Evolutionary conservation across 2,329 filamentous ascomycete genomes (phyloP).

Genomic region (Pseudocercospora macadamiae): DNA sequence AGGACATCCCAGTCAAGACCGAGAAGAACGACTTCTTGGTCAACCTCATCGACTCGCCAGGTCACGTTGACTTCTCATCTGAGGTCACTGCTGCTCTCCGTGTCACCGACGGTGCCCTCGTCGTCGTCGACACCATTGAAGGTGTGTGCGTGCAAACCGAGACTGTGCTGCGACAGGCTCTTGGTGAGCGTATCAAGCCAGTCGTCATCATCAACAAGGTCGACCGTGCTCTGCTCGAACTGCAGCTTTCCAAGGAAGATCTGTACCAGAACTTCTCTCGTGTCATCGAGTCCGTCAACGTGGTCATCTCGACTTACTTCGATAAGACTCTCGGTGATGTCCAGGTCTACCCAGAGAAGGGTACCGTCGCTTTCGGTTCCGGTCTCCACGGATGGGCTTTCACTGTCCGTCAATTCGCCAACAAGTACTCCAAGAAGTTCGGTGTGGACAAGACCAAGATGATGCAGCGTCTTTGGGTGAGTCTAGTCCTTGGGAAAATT

Average conservation of each 20-base stretch:
- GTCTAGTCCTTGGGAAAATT: conserved; percentile 37
- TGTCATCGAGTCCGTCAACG: conserved; percentile 99
- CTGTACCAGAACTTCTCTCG: conserved; percentile 99
- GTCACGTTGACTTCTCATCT: conserved; percentile 99
- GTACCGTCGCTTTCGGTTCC: conserved; percentile 98
- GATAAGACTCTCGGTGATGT: conserved; percentile 97
- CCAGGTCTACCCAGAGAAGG: conserved; percentile 97
- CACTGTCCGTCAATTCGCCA: conserved; percentile 96
- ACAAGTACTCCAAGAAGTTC: conserved; percentile 98
- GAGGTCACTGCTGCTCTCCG: conserved; percentile 99
- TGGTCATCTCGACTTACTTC: conserved; percentile 98
- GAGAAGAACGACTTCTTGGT: conserved; percentile 97
- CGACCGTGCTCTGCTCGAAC: conserved; percentile 97
- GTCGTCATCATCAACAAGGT: conserved; percentile 99
- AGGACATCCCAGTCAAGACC: conserved; percentile 90
- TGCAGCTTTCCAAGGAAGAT: conserved; percentile 98
- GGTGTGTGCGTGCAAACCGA: conserved; percentile 99
- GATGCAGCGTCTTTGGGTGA: conserved; percentile 99
- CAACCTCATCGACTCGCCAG: conserved; percentile 99
- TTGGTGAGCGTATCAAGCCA: conserved; percentile 99
- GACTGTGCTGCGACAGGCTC: conserved; percentile 97
- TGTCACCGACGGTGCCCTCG: conserved; percentile 99
- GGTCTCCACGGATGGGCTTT: conserved; percentile 99
- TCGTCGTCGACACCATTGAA: conserved; percentile 99
- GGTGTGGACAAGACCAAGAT: conserved; percentile 99